Base-by-base conservation (phyloP, 2,329 filamentous ascomycete genomes). In the Arthrocladium fulminans region DNA sequence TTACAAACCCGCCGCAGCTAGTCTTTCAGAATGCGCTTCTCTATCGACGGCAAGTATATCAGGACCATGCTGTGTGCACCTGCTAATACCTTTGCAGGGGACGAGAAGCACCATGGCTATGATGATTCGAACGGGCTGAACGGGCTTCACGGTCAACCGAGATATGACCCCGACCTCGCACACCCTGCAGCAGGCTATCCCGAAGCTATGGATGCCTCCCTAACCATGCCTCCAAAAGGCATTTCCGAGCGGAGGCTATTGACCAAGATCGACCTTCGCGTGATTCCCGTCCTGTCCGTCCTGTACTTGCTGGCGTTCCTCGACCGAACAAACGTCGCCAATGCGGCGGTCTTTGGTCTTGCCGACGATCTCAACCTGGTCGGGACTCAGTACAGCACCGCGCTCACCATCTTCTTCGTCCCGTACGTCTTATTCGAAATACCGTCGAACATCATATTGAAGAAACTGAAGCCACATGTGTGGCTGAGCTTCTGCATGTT, bases 401-500 rank as follows among this genome's bases (percentile, higher is more conserved):
- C 82, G 1, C 71, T 89, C 52, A 84, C 83, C 49, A 86, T 89
- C 60, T 89, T 90, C 70, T 90, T 89, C 65, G 59, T 83, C 83
- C 67, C 80, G 1, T 84, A 84, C 63, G 68, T 81, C 54, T 53
- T 83, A 44, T 65, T 63, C 29, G 81, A 86, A 68, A 85, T 89
- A 48, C 83, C 82, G 0, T 83, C 80, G 55, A 86, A 86, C 60
- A 76, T 88, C 47, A 66, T 88, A 23, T 69, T 89, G 43, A 88
- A 88, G 69, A 73, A 67, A 51, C 69, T 83, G 47, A 76, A 73
- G 54, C 83, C 83, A 1, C 75, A 82, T 53, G 67, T 85, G 41
- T 88, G 83, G 86, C 73, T 94, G 20, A 81, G 83, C 3, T 62
- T 79, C 45, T 94, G 89, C 69, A 94, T 94, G 84, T 84, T 90